phyloP scores from a whole-genome alignment of 345 rosid genomes.

The Hypericum androsaemum region DNA sequence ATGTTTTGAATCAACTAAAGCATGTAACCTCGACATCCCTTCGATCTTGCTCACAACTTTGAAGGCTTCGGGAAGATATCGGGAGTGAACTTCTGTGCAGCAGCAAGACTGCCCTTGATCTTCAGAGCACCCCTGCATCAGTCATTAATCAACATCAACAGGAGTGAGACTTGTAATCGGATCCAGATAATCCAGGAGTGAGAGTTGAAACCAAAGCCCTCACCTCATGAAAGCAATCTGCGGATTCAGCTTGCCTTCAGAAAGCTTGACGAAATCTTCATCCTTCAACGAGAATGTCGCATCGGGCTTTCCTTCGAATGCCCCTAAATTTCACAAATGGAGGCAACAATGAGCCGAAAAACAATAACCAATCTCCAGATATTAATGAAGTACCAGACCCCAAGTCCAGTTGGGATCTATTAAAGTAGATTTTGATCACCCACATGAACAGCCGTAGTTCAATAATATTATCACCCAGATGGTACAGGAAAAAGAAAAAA shows the following conservation, averaged over 20 bases:
- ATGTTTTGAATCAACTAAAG: too few species aligned
- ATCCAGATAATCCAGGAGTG: neutral
- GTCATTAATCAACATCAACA: slow-evolving; percentile 9
- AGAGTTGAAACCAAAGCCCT: neutral
- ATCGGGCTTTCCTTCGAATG: slow-evolving; percentile 84
- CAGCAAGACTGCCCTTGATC: slow-evolving; percentile 88
- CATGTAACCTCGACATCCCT: too few species aligned
- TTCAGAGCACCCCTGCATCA: slow-evolving; percentile 80
- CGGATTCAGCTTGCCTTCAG: slow-evolving; percentile 86
- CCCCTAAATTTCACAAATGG: slow-evolving; percentile 27
- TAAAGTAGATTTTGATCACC: too few species aligned
- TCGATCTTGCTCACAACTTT: slow-evolving; percentile 46
- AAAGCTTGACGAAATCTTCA: slow-evolving; percentile 86
- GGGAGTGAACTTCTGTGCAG: slow-evolving; percentile 92
- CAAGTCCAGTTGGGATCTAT: too few species aligned
- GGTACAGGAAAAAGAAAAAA: too few species aligned
- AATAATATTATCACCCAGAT: too few species aligned
- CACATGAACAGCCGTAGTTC: too few species aligned
- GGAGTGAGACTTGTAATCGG: neutral
- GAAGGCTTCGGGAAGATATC: slow-evolving; percentile 96
- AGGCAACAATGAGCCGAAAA: neutral
- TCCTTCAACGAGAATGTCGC: slow-evolving; percentile 78
- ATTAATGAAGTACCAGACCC: too few species aligned
- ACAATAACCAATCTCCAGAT: too few species aligned
- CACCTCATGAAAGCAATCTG: slow-evolving; percentile 96